Base-by-base conservation (phyloP, 2,329 filamentous ascomycete genomes). In the Drechslerella dactyloides region DNA sequence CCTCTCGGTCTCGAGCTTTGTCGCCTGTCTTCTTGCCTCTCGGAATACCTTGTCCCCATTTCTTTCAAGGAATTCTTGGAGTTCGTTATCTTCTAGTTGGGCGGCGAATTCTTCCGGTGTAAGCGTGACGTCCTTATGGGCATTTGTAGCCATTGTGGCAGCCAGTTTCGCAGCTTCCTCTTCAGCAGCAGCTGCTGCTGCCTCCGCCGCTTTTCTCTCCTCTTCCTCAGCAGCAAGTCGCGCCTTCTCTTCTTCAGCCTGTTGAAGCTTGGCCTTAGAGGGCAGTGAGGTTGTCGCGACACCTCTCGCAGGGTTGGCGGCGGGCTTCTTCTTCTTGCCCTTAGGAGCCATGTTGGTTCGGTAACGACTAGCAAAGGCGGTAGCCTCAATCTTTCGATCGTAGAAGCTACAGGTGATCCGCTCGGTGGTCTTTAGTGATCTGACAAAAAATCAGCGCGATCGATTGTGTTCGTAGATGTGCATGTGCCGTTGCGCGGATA, bases 251-350 rank as follows among this genome's bases (percentile, higher is more conserved):
- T 69, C 60, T 24, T 70, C 59, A 10, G 60, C 66, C 24, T 72
- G 68, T 21, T 72, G 68, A 21, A 72, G 83, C 78, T 90, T 85
- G 7, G 87, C 84, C 76, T 93, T 96, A 23, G 91, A 96, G 48
- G 92, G 91, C 69, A 96, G 85, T 0, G 93, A 97, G 11, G 91
- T 96, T 3, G 94, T 99, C 74, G 93, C 91, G 81, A 97, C 96
- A 17, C 93, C 94, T 79, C 94, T 85, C 42, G 92, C 91, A 69
- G 93, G 91, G 80, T 97, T 97, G 33, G 89, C 86, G 24, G 86
- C 86, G 62, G 90, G 85, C 85, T 97, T 97, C 84, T 91, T 96
- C 82, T 97, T 96, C 82, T 96, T 96, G 81, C 91, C 90, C 33
- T 73, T 73, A 3, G 69, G 69, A 15, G 69, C 17, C 69, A 73